Evolutionary conservation across 257 asterid species (phyloP), one percentile per base, ranked within the genome.

Genomic region (Solanum paucissectum): DNA sequence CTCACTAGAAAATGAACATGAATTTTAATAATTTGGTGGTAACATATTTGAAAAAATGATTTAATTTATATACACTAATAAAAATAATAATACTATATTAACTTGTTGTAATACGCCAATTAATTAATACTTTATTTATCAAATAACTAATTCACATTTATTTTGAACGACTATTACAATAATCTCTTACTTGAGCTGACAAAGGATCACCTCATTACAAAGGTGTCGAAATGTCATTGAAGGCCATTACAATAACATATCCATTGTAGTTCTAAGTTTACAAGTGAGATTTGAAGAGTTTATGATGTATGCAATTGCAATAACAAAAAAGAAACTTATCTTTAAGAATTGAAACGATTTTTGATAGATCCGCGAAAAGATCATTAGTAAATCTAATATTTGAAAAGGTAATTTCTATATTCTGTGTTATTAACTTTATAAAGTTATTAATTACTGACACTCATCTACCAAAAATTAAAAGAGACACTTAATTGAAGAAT

Each of bases 221-320:
- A 12, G 11, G 5, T 12, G 7, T 68, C 2, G 0, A 0, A 52
- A 52, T 52, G 9, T 52, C 9, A 16, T 52, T 1, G 9, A 52
- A 52, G 62, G 23, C 1, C 23, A 52, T 52, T 60, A 60, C 25
- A 58, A 8, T 5, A 18, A 55, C n/a, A 55, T 55, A 18, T 18
- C 0, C 3, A 18, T 6, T 18, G 3, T 18, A 18, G 0, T 0
- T 58, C 2, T 21, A 58, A 1, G 9, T 55, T 20, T 20, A 20
- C 0, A 58, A 58, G 3, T 21, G 5, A 21, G 6, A 0, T 58
- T 5, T 20, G 0, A 58, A 58, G 0, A 20, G 11, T 11, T 0
- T 60, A 60, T n/a, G 0, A 21, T 21, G 1, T 60, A 60, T 23
- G 9, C 8, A 49, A 42, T 49, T 14, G 0, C 29, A 23, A 9